Percentiles rank a stretch among this genome's conserved stretches.
phyloP scores from a whole-genome alignment of 139 green algal genomes.

The Tetraselmis chui region DNA sequence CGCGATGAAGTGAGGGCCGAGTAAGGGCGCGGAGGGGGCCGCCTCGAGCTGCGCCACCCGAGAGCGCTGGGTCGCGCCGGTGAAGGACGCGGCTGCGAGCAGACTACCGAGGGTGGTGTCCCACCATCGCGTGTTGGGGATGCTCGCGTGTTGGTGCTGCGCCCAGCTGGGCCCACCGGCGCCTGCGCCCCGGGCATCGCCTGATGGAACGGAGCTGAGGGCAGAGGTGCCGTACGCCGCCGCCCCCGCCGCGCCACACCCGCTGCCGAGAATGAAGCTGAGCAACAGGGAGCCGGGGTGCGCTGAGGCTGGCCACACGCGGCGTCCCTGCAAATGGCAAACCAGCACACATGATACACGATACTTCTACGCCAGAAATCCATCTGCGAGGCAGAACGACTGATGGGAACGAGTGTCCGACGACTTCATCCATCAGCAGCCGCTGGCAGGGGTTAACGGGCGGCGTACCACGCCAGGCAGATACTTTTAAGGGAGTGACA shows the following conservation, averaged over 20 bases:
- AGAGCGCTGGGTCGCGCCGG: neutral
- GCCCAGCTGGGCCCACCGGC: neutral
- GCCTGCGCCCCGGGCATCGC: neutral
- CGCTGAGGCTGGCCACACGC: too few relatives aligned
- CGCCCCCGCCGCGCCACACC: neutral
- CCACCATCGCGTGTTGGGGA: conserved; percentile 44
- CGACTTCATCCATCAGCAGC: too few relatives aligned
- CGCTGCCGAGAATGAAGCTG: neutral
- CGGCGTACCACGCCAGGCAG: too few relatives aligned
- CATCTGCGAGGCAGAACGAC: too few relatives aligned
- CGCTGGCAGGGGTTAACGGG: too few relatives aligned
- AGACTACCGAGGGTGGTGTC: conserved; percentile 43
- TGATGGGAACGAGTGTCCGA: too few relatives aligned
- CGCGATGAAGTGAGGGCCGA: conserved; percentile 46
- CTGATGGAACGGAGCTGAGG: neutral
- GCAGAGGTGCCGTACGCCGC: neutral
- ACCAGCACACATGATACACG: too few relatives aligned
- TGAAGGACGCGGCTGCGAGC: neutral
- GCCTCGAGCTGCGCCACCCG: neutral
- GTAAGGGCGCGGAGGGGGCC: neutral
- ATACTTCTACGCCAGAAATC: too few relatives aligned
- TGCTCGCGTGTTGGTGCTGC: neutral
- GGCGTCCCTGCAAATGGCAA: too few relatives aligned
- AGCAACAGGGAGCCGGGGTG: neutral
- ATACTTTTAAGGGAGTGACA: too few relatives aligned